A percentile compares a stretch with the other conserved stretches of the same genome.
Conservation (phyloP, 495 filamentous ascomycete species). For the Choiromyces venosus region DNA sequence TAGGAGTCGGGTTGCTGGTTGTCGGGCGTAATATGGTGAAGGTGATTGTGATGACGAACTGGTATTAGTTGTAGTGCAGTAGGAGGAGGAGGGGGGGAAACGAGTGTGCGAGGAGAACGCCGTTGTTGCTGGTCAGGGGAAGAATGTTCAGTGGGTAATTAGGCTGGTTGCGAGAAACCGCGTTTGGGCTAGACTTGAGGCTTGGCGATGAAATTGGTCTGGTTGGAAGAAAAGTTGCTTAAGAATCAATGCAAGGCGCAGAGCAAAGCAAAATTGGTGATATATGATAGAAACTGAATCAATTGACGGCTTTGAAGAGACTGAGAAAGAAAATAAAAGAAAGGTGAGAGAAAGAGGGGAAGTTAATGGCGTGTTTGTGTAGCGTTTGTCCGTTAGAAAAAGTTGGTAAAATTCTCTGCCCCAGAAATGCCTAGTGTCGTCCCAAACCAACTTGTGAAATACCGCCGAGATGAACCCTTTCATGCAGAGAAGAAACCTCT, state of each 20-base stretch:
- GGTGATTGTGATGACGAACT: background rate
- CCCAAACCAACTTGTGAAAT: background rate
- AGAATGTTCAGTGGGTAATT: background rate
- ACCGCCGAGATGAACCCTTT: background rate
- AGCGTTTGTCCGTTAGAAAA: background rate
- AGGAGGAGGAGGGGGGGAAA: background rate
- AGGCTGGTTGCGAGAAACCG: background rate
- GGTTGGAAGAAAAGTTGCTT: background rate
- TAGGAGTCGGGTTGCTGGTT: constrained; percentile 27
- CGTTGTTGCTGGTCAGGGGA: background rate
- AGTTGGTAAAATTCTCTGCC: background rate
- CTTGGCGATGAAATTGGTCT: background rate
- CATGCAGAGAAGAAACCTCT: background rate
- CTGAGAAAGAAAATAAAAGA: background rate
- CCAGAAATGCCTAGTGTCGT: background rate
- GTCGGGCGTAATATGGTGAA: constrained; percentile 12
- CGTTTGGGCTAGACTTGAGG: background rate
- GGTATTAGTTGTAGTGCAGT: background rate
- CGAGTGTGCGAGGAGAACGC: background rate
- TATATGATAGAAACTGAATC: background rate
- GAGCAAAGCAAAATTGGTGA: background rate
- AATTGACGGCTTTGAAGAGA: background rate
- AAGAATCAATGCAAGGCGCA: background rate
- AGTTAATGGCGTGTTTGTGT: background rate
- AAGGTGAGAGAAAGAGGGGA: background rate